Evolutionary conservation across 2,329 filamentous ascomycete species (phyloP).

Genomic region (Onygenales sp.): DNA sequence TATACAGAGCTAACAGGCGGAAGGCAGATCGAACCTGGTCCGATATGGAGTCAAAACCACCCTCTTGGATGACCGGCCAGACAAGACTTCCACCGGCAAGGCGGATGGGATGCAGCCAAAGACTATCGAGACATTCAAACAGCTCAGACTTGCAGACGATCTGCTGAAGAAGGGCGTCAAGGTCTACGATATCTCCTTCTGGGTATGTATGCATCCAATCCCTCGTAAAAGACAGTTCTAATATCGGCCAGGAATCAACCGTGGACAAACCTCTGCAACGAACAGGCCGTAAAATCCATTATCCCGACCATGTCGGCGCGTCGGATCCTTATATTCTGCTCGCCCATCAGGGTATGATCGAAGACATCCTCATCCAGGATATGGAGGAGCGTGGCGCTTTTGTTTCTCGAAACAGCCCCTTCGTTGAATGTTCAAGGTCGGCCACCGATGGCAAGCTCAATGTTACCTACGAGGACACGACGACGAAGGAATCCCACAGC

Average conservation of each 20-base stretch:
- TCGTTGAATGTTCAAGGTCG: slow-evolving; percentile 45
- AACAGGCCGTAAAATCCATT: slow-evolving; percentile 58
- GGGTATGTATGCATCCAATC: slow-evolving; percentile 38
- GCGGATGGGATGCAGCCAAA: slow-evolving; percentile 70
- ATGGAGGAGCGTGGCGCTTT: slow-evolving; percentile 54
- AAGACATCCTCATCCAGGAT: slow-evolving; percentile 61
- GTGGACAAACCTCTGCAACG: slow-evolving; percentile 46
- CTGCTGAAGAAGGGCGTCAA: slow-evolving; percentile 58
- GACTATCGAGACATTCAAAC: slow-evolving; percentile 66
- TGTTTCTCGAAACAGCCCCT: slow-evolving; percentile 56
- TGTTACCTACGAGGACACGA: slow-evolving; percentile 31
- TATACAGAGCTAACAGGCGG: slow-evolving; percentile 13
- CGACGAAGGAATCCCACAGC: slow-evolving; percentile 16
- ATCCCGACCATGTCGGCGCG: slow-evolving; percentile 46
- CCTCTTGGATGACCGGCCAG: slow-evolving; percentile 46
- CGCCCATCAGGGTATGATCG: slow-evolving; percentile 66
- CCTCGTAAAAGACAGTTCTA: neutral
- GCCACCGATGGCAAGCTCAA: slow-evolving; percentile 29
- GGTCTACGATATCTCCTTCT: slow-evolving; percentile 67
- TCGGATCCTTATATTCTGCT: slow-evolving; percentile 46
- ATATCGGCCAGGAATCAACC: slow-evolving; percentile 24
- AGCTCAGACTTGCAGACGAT: slow-evolving; percentile 62
- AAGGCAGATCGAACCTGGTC: slow-evolving; percentile 48
- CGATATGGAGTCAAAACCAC: slow-evolving; percentile 38
- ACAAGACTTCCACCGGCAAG: slow-evolving; percentile 58